Percentiles rank a stretch among this genome's conserved stretches.
These are phyloP conservation scores for Acer yangbiense DNA, from an alignment of 345 rosid genomes.

Conservation along the genomic window DNA sequence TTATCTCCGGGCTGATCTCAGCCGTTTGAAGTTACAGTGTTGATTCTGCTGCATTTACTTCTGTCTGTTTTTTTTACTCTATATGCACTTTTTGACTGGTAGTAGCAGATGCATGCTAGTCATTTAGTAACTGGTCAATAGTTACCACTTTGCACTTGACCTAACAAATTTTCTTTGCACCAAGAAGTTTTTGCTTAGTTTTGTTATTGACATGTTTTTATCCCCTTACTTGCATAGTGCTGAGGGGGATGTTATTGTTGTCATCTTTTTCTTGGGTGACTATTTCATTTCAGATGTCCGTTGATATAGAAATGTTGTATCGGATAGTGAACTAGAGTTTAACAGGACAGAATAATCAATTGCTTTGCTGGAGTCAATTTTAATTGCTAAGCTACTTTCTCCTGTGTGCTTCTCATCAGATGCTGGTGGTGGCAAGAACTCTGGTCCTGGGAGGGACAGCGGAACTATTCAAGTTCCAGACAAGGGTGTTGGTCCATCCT, in stretches of 20 bases:
- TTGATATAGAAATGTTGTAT: neutral
- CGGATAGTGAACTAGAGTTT: neutral
- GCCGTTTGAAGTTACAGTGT: neutral
- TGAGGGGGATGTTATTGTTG: conserved; percentile 2
- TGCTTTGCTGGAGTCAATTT: conserved; percentile 21
- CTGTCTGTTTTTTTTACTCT: neutral
- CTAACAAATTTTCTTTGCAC: neutral
- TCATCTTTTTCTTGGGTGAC: conserved; percentile 8
- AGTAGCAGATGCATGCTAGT: conserved; percentile 3
- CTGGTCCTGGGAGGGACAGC: conserved; percentile 47
- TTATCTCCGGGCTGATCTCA: conserved; percentile 14
- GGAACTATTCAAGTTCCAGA: conserved; percentile 57
- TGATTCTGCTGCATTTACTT: conserved; percentile 19
- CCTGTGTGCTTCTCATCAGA: conserved; percentile 51
- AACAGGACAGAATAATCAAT: conserved; percentile 2
- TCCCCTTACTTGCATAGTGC: neutral
- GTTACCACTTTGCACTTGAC: neutral
- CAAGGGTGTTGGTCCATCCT: conserved; percentile 48
- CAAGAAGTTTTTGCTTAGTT: neutral
- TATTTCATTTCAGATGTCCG: neutral
- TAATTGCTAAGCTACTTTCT: conserved; percentile 20
- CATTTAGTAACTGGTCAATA: conserved; percentile 6
- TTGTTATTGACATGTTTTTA: conserved; percentile 4
- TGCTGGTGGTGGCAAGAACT: conserved; percentile 59
- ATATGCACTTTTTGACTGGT: neutral